Percentiles rank a stretch among this genome's conserved stretches.
These are phyloP conservation scores for Ceratocystis cubensis DNA, from an alignment of 2,329 filamentous ascomycete genomes.

Conservation along the genomic window DNA sequence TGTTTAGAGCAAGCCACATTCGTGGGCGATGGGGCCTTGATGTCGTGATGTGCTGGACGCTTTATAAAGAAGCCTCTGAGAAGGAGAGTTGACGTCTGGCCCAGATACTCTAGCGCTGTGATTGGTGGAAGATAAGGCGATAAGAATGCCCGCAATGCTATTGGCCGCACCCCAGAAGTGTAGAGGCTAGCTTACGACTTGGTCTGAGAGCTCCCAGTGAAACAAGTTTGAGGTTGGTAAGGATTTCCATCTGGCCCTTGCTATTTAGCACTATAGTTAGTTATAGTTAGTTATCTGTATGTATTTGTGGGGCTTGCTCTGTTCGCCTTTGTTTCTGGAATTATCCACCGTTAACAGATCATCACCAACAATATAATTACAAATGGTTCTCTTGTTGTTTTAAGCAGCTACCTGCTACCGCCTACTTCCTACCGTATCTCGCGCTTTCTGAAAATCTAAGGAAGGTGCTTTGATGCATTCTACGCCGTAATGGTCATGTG, in stretches of 20 bases:
- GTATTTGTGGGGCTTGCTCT: background rate
- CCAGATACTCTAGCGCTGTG: background rate
- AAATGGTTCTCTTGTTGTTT: background rate
- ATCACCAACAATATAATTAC: background rate
- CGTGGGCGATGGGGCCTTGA: too few species aligned
- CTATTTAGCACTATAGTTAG: background rate
- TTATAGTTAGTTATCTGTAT: background rate
- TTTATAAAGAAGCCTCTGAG: too few species aligned
- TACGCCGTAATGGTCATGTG: background rate
- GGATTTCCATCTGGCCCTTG: background rate
- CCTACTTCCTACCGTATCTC: background rate
- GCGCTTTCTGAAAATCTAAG: background rate
- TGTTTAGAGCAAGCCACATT: too few species aligned
- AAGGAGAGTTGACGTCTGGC: too few species aligned
- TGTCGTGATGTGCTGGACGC: too few species aligned
- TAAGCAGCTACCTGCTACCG: background rate
- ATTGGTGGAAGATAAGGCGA: conserved; percentile 3
- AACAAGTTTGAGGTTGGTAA: background rate
- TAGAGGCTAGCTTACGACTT: background rate
- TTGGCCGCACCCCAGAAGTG: too few species aligned
- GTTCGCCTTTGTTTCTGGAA: background rate
- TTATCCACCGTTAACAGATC: background rate
- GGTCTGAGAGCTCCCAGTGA: background rate
- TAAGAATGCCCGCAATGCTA: background rate
- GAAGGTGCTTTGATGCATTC: background rate